Evolutionary conservation across 345 rosid genomes (phyloP).

Genomic region (Dimocarpus longan): DNA sequence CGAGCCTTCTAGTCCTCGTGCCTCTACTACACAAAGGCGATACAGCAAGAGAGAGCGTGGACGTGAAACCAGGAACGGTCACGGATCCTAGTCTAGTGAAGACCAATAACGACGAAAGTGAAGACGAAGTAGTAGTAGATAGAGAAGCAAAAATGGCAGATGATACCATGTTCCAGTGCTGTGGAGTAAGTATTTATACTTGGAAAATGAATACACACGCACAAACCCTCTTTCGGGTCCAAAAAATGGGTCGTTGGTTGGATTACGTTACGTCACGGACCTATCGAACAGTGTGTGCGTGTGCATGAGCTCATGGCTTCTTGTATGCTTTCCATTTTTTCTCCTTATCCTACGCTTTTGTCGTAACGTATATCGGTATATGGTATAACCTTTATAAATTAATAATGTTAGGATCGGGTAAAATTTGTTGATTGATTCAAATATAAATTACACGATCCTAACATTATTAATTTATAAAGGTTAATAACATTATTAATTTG

Average conservation of each 20-base stretch:
- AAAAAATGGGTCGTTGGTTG: not conserved
- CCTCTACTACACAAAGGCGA: slow-evolving; percentile 35
- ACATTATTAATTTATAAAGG: too few relatives aligned
- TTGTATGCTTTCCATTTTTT: too few relatives aligned
- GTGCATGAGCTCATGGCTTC: too few relatives aligned
- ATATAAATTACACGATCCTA: too few relatives aligned
- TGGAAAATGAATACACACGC: not conserved
- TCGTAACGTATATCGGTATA: too few relatives aligned
- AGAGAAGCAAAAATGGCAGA: slow-evolving; percentile 42
- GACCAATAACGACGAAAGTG: slow-evolving; percentile 14
- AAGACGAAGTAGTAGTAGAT: slow-evolving; percentile 34
- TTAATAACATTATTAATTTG: too few relatives aligned
- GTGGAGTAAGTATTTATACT: slow-evolving; percentile 27
- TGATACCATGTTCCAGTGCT: slow-evolving; percentile 39
- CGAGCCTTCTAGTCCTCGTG: slow-evolving; percentile 24
- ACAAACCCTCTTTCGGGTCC: not conserved
- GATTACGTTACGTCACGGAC: not conserved
- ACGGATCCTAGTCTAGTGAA: slow-evolving; percentile 19
- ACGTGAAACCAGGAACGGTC: slow-evolving; percentile 35
- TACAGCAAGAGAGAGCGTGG: slow-evolving; percentile 36
- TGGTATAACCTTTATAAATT: too few relatives aligned
- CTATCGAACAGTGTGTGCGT: not conserved
- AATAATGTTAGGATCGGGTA: too few relatives aligned
- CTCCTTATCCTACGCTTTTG: too few relatives aligned
- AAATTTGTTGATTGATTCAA: too few relatives aligned